Percentiles rank a stretch among this genome's conserved stretches.
phyloP scores from a whole-genome alignment of 805 yeast species.

The Hagleromyces aurorensis region DNA sequence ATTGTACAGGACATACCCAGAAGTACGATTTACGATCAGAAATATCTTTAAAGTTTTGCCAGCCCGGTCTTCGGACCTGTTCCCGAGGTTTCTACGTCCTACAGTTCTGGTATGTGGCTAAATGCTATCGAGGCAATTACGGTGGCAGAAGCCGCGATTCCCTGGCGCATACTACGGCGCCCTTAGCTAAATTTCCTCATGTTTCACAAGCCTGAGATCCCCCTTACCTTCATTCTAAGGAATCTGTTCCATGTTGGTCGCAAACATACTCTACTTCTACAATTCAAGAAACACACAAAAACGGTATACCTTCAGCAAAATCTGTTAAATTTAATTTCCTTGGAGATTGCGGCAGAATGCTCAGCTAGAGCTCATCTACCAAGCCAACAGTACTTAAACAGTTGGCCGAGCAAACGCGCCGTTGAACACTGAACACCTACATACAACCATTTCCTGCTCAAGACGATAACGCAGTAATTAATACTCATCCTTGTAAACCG shows the following conservation, averaged over 20 bases:
- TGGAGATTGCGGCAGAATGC: too few species aligned
- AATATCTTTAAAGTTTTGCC: too few species aligned
- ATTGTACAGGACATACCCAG: too few species aligned
- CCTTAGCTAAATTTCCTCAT: not conserved
- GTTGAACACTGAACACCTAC: conserved; percentile 13
- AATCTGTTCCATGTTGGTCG: not conserved
- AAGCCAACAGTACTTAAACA: conserved; percentile 14
- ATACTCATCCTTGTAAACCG: too few species aligned
- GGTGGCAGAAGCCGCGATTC: conserved; percentile 1
- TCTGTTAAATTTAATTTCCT: conserved; percentile 13
- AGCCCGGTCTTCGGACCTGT: too few species aligned
- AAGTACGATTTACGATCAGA: too few species aligned
- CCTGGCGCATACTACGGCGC: not conserved
- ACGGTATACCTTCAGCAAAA: conserved; percentile 5
- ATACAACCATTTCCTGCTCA: conserved; percentile 22
- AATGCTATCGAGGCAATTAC: conserved; percentile 1
- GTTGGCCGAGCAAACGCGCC: too few species aligned
- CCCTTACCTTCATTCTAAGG: conserved; percentile 1
- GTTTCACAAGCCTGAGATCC: conserved; percentile 1
- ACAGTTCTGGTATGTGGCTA: too few species aligned
- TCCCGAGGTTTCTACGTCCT: too few species aligned
- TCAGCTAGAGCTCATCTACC: too few species aligned
- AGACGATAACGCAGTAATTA: conserved; percentile 33
- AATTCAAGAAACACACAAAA: too few species aligned
- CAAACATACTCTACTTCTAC: too few species aligned